Conservation (phyloP, 495 filamentous ascomycete genomes). For the Venustampulla echinocandica region DNA sequence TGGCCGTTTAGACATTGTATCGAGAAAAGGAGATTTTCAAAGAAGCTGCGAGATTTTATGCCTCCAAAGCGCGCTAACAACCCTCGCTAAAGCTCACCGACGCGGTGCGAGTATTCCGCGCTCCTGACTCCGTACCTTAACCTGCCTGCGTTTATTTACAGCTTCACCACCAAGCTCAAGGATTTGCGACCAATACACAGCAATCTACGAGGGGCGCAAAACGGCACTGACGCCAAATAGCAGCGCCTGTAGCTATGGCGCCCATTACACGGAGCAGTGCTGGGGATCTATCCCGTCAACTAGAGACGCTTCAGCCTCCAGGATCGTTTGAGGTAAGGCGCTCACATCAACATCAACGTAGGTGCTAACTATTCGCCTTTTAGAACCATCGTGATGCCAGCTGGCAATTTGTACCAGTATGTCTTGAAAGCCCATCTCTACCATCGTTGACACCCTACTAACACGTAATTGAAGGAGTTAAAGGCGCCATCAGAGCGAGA, state of each 20-base stretch:
- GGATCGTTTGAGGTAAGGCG: background rate
- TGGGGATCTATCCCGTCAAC: background rate
- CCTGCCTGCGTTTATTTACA: slow-evolving; percentile 1
- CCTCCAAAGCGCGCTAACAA: slow-evolving; percentile 1
- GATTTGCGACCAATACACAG: background rate
- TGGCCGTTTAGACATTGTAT: slow-evolving; percentile 76
- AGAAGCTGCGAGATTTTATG: slow-evolving; percentile 13
- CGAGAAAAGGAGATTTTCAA: slow-evolving; percentile 39
- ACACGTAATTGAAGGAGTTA: slow-evolving; percentile 4
- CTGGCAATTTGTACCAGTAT: slow-evolving; percentile 21
- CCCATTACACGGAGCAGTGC: slow-evolving; percentile 17
- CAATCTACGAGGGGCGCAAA: background rate
- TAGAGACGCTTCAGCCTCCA: background rate
- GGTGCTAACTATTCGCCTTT: slow-evolving; percentile 4
- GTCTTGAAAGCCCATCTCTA: background rate
- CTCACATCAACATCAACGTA: background rate
- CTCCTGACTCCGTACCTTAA: background rate
- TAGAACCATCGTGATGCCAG: slow-evolving; percentile 21
- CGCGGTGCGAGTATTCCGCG: background rate
- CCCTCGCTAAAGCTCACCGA: slow-evolving; percentile 2
- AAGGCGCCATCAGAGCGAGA: slow-evolving; percentile 17
- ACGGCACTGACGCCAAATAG: background rate
- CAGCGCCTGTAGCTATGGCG: slow-evolving; percentile 12
- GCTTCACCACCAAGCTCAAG: background rate
- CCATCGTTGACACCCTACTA: background rate